Evolutionary conservation across 176 grass and related monocot genomes (phyloP).

Genomic region (Puya raimondii): DNA sequence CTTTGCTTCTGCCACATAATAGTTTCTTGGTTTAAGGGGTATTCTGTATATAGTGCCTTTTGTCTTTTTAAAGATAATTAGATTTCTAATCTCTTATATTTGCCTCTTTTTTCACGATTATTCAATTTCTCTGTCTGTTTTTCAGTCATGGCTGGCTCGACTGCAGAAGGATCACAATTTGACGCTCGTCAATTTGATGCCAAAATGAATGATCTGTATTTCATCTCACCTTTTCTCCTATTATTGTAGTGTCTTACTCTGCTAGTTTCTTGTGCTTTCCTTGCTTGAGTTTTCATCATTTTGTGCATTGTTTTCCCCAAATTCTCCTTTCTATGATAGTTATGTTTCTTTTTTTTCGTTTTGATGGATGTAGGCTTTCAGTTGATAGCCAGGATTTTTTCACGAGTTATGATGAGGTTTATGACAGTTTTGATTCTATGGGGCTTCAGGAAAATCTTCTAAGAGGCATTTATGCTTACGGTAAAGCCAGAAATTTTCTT

Average conservation of each 20-base stretch:
- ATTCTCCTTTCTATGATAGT: neutral
- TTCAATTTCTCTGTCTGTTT: neutral
- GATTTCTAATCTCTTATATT: neutral
- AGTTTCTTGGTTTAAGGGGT: neutral
- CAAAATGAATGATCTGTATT: conserved; percentile 19
- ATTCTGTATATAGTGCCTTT: neutral
- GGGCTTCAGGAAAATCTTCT: conserved; percentile 67
- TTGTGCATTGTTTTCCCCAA: neutral
- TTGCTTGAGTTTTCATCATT: neutral
- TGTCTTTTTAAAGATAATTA: neutral
- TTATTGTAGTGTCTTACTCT: neutral
- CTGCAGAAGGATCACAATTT: conserved; percentile 15
- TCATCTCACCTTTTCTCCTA: neutral
- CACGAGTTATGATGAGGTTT: conserved; percentile 65
- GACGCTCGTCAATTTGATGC: conserved; percentile 11
- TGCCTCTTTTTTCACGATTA: neutral
- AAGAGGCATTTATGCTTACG: conserved; percentile 76
- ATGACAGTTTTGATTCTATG: conserved; percentile 70
- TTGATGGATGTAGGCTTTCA: conserved; percentile 23
- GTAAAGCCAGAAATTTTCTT: conserved; percentile 10
- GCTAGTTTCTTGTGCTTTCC: too few species aligned
- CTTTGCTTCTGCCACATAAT: neutral
- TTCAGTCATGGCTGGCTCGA: conserved; percentile 9
- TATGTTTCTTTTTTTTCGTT: neutral
- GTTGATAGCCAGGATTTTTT: conserved; percentile 50